These are phyloP conservation scores for Pleurotus pulmonarius DNA, from an alignment of 768 basidiomycete genomes.

Conservation along the genomic window DNA sequence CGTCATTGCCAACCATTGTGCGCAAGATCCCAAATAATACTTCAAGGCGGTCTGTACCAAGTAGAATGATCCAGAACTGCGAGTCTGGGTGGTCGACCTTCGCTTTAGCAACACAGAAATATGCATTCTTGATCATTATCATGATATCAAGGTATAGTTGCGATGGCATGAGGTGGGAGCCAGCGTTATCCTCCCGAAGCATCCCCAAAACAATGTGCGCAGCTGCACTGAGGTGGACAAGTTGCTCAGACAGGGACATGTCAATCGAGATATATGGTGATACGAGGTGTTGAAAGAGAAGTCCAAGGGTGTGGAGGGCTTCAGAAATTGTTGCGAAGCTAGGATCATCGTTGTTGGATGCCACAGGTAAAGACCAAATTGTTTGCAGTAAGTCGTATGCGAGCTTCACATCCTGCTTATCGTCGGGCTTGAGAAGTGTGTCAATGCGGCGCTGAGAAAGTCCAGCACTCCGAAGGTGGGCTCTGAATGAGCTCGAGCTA, in stretches of 20 bases:
- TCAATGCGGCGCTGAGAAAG: too few relatives aligned
- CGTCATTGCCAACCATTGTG: conserved; percentile 31
- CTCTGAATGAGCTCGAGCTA: too few relatives aligned
- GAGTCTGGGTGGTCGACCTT: conserved; percentile 27
- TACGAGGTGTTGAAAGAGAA: conserved; percentile 19
- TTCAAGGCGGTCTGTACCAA: conserved; percentile 36
- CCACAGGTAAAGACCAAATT: conserved; percentile 22
- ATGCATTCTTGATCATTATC: conserved; percentile 34
- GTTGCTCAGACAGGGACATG: conserved; percentile 27
- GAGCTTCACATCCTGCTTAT: conserved; percentile 27
- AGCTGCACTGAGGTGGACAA: conserved; percentile 28
- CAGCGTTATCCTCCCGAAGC: too few relatives aligned
- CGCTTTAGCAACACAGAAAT: conserved; percentile 33
- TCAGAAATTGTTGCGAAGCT: too few relatives aligned
- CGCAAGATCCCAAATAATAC: conserved; percentile 29
- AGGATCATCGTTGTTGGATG: too few relatives aligned
- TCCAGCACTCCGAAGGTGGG: too few relatives aligned
- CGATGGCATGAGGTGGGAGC: conserved; percentile 23
- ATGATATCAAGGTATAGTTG: conserved; percentile 26
- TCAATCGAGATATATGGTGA: conserved; percentile 24
- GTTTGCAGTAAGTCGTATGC: conserved; percentile 19
- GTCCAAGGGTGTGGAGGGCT: too few relatives aligned
- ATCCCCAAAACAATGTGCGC: conserved; percentile 25
- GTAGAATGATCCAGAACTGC: conserved; percentile 28
- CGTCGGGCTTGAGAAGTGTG: conserved; percentile 21